Evolutionary conservation across 2,329 filamentous ascomycete genomes (phyloP), one percentile per base, ranked within the genome.

Genomic region (Phyllosticta citribraziliensis): DNA sequence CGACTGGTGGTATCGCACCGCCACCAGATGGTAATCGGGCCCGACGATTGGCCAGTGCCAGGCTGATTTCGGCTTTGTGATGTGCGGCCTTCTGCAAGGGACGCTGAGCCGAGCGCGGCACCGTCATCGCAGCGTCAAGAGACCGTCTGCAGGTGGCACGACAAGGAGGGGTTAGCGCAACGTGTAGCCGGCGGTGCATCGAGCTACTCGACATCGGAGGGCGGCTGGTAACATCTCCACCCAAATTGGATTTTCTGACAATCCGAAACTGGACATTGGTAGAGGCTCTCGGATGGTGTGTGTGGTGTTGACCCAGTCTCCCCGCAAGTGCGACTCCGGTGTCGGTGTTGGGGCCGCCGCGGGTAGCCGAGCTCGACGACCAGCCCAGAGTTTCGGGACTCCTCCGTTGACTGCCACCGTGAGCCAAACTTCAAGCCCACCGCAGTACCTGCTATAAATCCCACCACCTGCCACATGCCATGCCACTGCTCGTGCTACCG

Each of bases 261-360:
- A 33, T 35, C 35, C 20, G 25, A 60, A 60, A 60, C 58, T 52
- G 53, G 35, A 55, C 52, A 56, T 60, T 60, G 58, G 58, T 24
- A 52, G 53, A 47, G 52, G 22, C 2, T 14, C 22, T 3, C 10
- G 5, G 57, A 11, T 47, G 57, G 22, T 40, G 12, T 8, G 51
- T 6, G 25, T 52, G 51, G 57, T 5, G 12, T 33, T 25, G 12
- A 3, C 19, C 25, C 27, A n/a, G 40, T n/a, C 14, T 47, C 17
- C 40, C 40, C 40, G 40, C 40, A n/a, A 17, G 14, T 47, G 40
- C 12, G 14, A 56, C 55, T 56, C 19, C 53, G 25, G 19, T 40
- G 53, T 54, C 52, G 53, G 58, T 53, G 52, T 11, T 35, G 35
- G 35, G 24, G 24, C 53, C 27, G 50, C 58, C 58, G 58, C 58